A percentile compares a stretch with the other conserved stretches of the same genome.
phyloP scores from a whole-genome alignment of 352 stramenopile genomes.

The Phytophthora foliorum region DNA sequence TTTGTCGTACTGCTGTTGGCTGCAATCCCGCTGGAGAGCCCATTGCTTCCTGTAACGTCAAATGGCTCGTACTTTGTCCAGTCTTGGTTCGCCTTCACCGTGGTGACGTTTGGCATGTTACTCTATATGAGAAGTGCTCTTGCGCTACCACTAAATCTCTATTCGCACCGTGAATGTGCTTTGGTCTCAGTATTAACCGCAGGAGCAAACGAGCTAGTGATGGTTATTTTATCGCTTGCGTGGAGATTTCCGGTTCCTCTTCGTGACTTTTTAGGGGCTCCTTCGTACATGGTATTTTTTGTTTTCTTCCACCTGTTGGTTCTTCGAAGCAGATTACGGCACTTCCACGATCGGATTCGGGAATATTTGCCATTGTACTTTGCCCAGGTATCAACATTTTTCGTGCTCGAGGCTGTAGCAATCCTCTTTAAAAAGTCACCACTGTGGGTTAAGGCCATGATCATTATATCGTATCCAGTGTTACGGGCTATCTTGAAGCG shows the following conservation, averaged over 20 bases:
- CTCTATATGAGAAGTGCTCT: conserved; percentile 22
- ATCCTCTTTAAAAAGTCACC: conserved; percentile 27
- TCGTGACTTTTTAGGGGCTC: conserved; percentile 16
- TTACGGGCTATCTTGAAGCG: conserved; percentile 30
- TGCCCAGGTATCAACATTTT: conserved; percentile 23
- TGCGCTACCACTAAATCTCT: conserved; percentile 5
- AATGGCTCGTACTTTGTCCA: conserved; percentile 18
- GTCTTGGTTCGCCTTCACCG: conserved; percentile 14
- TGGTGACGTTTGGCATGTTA: conserved; percentile 18
- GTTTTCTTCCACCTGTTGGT: neutral
- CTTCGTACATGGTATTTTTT: neutral
- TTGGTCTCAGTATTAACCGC: conserved; percentile 14
- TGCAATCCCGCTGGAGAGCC: conserved; percentile 20
- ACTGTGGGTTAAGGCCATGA: conserved; percentile 21
- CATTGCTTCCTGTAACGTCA: neutral
- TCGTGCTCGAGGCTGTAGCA: conserved; percentile 32
- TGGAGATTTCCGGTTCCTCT: conserved; percentile 34
- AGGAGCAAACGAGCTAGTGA: conserved; percentile 16
- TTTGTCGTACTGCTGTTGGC: conserved; percentile 13
- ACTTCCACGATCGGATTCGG: neutral
- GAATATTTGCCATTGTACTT: conserved; percentile 12
- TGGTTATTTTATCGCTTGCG: conserved; percentile 1
- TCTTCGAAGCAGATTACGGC: neutral
- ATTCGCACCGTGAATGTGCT: conserved; percentile 20
- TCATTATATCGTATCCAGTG: conserved; percentile 29